These are phyloP conservation scores for Coemansia sp. DNA, from an alignment of 192 early-diverging fungal species.

Conservation along the genomic window DNA sequence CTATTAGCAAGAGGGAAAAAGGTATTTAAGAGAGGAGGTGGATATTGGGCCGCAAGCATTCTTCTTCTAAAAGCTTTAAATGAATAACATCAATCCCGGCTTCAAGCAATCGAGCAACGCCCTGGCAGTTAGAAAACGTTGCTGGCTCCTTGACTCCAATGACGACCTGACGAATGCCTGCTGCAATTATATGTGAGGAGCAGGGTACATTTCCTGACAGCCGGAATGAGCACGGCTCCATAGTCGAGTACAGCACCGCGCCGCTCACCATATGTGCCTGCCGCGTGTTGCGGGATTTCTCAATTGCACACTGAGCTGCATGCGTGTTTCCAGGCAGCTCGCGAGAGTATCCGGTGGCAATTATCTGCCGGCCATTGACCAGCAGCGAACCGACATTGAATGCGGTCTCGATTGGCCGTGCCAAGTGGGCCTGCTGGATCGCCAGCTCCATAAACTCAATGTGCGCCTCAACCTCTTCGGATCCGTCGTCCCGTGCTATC, in stretches of 20 bases:
- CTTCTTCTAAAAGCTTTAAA: constrained; percentile 72
- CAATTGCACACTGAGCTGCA: constrained; percentile 85
- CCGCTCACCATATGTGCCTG: constrained; percentile 41
- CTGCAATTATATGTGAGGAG: constrained; percentile 63
- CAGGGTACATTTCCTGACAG: constrained; percentile 85
- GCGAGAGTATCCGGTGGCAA: constrained; percentile 85
- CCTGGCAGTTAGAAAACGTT: constrained; percentile 80
- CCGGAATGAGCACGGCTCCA: constrained; percentile 93
- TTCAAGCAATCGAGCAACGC: constrained; percentile 64
- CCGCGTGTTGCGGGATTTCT: constrained; percentile 60
- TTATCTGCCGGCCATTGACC: constrained; percentile 53
- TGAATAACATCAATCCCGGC: constrained; percentile 74
- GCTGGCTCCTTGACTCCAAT: constrained; percentile 88
- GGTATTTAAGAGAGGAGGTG: constrained; percentile 50
- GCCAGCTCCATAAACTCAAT: constrained; percentile 75
- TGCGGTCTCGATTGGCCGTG: constrained; percentile 71
- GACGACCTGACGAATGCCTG: constrained; percentile 72
- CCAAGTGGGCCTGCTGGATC: constrained; percentile 78
- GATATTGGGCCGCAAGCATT: constrained; percentile 71
- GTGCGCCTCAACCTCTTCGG: constrained; percentile 54
- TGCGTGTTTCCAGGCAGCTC: constrained; percentile 97
- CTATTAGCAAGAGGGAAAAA: neutral
- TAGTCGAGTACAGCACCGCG: constrained; percentile 88
- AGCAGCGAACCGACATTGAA: constrained; percentile 94
- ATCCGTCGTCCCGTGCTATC: constrained; percentile 36